Evolutionary conservation across 257 asterid genomes (phyloP), one percentile per base, ranked within the genome.

Genomic region (Cruciata laevipes): DNA sequence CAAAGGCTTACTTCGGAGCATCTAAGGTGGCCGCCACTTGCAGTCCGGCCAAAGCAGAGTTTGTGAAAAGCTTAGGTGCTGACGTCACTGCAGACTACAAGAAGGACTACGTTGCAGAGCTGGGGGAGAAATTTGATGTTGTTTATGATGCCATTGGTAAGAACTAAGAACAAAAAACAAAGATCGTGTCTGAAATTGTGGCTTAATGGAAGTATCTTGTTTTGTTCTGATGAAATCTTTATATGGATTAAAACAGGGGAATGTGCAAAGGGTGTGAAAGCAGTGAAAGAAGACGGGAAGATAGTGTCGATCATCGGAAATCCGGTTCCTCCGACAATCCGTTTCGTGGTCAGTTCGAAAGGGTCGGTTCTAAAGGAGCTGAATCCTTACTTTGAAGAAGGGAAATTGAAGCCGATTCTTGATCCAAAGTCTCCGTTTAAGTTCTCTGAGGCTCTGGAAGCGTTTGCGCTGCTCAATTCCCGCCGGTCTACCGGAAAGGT

Each of bases 21-120:
- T 89, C 96, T 10, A 84, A 77, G 78, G 81, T 86, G 8, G 98
- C 95, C 40, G 90, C 95, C 14, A 89, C 96, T 11, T 64, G 95
- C 13, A 89, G 96, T 83, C 77, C 95, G 0, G 74, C 73, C 5
- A 89, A 91, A 68, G 23, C 83, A 76, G 91, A 87, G 3, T 63
- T 89, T 17, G 49, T 91, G 31, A 87, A 82, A 73, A 83, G 86
- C 75, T 73, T 91, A 72, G 95, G 96, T 42, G 95, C 79, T 30
- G 97, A 92, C 74, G 64, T 86, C 63, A 88, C 86, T 14, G 86
- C 89, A 14, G 97, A 92, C 80, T 92, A 87, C 86, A 87, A 89
- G 1, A 87, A 80, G 81, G 86, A 86, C 64, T 82, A 84, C 67
- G 81, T 86, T 11, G 87, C 83, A 82, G 93, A 83, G 21, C 71